Conservation (phyloP, 148 eudicot genomes). For the Talinum fruticosum region DNA sequence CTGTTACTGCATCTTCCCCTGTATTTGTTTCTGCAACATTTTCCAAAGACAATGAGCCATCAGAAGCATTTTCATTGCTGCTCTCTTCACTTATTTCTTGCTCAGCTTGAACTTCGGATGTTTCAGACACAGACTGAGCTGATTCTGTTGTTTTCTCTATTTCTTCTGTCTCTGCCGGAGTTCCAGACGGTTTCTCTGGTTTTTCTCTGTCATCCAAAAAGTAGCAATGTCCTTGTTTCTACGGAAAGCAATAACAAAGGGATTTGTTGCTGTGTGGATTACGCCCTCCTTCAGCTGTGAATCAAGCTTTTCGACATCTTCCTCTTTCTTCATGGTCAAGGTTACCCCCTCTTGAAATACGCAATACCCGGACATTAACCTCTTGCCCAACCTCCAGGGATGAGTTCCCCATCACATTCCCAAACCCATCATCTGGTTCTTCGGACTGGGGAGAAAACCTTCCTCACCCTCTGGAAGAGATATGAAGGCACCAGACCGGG, state of each 20-base stretch:
- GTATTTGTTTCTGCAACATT: conserved; percentile 8
- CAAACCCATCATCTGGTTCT: conserved; percentile 69
- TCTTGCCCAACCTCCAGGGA: conserved; percentile 80
- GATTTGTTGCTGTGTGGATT: conserved; percentile 61
- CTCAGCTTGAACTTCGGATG: background rate
- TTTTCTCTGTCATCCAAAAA: conserved; percentile 69
- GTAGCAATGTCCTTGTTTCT: conserved; percentile 68
- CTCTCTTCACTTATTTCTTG: conserved; percentile 10
- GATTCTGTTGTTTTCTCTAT: conserved; percentile 14
- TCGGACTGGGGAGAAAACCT: conserved; percentile 85
- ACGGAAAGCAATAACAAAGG: conserved; percentile 79
- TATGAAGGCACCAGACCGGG: conserved; percentile 72
- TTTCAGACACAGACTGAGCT: conserved; percentile 19
- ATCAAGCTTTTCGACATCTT: conserved; percentile 46
- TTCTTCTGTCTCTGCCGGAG: conserved; percentile 2
- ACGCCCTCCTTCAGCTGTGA: conserved; percentile 41
- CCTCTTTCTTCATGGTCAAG: conserved; percentile 76
- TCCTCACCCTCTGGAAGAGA: conserved; percentile 89
- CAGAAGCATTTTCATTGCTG: background rate
- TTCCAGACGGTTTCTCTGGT: conserved; percentile 32
- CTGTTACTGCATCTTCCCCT: conserved; percentile 19
- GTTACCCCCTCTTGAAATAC: conserved; percentile 63
- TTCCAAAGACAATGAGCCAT: conserved; percentile 1
- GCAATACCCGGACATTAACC: conserved; percentile 74
- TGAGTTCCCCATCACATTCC: conserved; percentile 52